A percentile compares a stretch with the other conserved stretches of the same genome.
Evolutionary conservation across 805 yeast genomes (phyloP).

Genomic region (Kodamaea hsintzibuensis): DNA sequence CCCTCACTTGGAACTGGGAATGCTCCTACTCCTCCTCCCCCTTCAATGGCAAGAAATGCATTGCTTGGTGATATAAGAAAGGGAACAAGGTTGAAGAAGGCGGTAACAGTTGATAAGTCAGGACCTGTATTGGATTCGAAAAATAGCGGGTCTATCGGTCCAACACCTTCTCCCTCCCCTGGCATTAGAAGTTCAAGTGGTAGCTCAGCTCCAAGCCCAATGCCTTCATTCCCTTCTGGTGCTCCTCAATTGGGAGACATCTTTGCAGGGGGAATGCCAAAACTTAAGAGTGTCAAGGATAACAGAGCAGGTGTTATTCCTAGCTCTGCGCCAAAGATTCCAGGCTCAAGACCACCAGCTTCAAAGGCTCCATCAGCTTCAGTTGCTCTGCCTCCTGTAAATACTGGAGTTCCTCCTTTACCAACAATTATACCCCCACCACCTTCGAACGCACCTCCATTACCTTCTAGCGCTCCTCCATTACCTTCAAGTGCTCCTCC

Average conservation of each 20-base stretch:
- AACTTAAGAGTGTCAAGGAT: conserved; percentile 48
- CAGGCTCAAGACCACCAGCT: conserved; percentile 18
- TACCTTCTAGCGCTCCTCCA: conserved; percentile 21
- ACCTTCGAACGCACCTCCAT: conserved; percentile 18
- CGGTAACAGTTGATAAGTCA: conserved; percentile 46
- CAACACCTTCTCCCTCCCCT: conserved; percentile 30
- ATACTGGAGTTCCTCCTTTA: conserved; percentile 21
- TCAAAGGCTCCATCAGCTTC: conserved; percentile 13
- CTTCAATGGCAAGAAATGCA: conserved; percentile 40
- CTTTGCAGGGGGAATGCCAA: conserved; percentile 81
- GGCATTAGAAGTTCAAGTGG: neutral
- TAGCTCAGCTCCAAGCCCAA: conserved; percentile 7
- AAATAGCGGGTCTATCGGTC: conserved; percentile 36
- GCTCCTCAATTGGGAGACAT: conserved; percentile 62
- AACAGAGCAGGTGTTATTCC: conserved; percentile 40
- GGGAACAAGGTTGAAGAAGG: conserved; percentile 42
- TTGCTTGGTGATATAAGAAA: conserved; percentile 82
- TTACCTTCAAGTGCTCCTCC: conserved; percentile 30
- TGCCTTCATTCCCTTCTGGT: conserved; percentile 23
- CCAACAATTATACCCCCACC: conserved; percentile 24
- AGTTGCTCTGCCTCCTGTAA: conserved; percentile 15
- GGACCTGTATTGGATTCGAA: conserved; percentile 58
- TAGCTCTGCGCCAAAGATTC: conserved; percentile 39
- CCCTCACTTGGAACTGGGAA: conserved; percentile 25
- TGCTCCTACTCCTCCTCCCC: conserved; percentile 16